Evolutionary conservation across 1,284 basidiomycete genomes (phyloP).

Genomic region (Cryptococcus sp.): DNA sequence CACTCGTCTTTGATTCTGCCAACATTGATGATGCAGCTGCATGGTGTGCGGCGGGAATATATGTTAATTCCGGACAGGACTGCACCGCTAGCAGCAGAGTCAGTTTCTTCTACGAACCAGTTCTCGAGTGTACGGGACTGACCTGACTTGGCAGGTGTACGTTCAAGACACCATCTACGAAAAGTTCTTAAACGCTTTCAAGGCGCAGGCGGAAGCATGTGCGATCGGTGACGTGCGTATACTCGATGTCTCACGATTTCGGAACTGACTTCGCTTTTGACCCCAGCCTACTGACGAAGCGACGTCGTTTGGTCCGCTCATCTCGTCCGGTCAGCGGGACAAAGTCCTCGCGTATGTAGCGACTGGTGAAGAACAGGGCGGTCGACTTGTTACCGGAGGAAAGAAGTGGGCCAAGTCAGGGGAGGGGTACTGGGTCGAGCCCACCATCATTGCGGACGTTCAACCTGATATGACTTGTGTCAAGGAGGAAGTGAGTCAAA

Average conservation of each 20-base stretch:
- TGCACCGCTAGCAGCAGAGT: constrained; percentile 70
- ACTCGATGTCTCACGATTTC: no score
- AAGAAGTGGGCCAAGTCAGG: constrained; percentile 64
- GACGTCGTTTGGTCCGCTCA: constrained; percentile 70
- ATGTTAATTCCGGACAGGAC: constrained; percentile 42
- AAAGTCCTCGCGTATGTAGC: constrained; percentile 76
- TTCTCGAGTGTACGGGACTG: no score
- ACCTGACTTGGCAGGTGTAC: constrained; percentile 57
- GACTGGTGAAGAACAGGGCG: constrained; percentile 65
- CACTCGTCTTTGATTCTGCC: constrained; percentile 56
- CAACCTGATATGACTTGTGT: constrained; percentile 28
- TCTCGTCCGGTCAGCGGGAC: constrained; percentile 65
- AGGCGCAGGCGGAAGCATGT: constrained; percentile 65
- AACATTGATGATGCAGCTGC: constrained; percentile 73
- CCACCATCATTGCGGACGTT: constrained; percentile 45
- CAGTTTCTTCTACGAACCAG: constrained; percentile 5
- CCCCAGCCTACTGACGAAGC: constrained; percentile 67
- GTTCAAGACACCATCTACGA: constrained; percentile 84
- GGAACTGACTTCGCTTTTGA: not conserved
- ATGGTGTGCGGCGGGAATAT: constrained; percentile 47
- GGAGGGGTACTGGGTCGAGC: constrained; percentile 50
- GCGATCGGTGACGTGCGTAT: constrained; percentile 43
- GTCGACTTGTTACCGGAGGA: constrained; percentile 35
- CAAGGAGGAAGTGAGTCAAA: constrained; percentile 11
- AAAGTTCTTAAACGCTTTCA: constrained; percentile 69